Evolutionary conservation across 352 stramenopile species (phyloP).

Genomic region (Phytophthora podocarpi): DNA sequence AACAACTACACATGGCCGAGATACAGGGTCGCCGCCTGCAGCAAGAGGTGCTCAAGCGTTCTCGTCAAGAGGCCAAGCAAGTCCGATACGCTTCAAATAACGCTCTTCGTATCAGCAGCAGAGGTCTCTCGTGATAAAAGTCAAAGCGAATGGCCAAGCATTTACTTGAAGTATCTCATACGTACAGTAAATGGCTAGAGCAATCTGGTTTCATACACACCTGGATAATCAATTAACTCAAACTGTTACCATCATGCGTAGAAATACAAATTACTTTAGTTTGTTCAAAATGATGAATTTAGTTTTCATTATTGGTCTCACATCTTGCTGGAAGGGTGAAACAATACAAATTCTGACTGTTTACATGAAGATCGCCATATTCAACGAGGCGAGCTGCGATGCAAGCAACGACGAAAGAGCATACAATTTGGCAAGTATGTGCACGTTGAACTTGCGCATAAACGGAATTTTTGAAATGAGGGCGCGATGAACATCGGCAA

Average conservation of each 20-base stretch:
- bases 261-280: no score
- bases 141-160: neutral
- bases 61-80: constrained; percentile 37
- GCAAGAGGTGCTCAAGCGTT: constrained; percentile 65
- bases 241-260: no score
- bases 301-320: neutral
- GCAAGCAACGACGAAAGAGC: no score
- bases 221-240: no score
- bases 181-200: constrained; percentile 19
- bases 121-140: constrained; percentile 30
- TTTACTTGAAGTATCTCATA: constrained; percentile 14
- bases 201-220: neutral
- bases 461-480: no score
- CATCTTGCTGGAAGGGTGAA: no score
- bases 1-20: constrained; percentile 74
- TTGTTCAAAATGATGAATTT: constrained; percentile 12
- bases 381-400: no score
- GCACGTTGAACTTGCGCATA: no score
- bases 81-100: constrained; percentile 28
- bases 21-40: constrained; percentile 62
- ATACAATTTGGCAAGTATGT: no score
- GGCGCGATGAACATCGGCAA: no score
- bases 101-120: constrained; percentile 32
- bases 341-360: no score
- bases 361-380: no score